Conservation (phyloP, 108 stramenopile genomes). For the Cyclostephanos tholiformis region DNA sequence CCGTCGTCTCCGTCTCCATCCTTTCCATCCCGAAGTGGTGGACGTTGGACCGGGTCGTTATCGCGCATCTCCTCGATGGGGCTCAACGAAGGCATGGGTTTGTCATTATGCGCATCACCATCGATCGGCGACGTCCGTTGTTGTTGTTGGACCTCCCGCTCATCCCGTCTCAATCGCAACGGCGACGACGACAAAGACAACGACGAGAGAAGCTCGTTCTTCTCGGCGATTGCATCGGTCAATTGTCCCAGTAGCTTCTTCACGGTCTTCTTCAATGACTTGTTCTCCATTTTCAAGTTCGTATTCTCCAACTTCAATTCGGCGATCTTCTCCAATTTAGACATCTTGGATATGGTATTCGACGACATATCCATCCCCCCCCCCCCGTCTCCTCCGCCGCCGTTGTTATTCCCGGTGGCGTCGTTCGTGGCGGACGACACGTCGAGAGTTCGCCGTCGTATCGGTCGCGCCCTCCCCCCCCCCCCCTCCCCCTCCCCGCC, state of each 20-base stretch:
- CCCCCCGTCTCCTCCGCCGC: too few species aligned
- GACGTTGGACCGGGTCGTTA: not conserved
- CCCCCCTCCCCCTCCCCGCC: too few species aligned
- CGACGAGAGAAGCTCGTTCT: conserved; percentile 3
- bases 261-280: conserved; percentile 42
- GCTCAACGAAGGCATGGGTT: not conserved
- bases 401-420: not conserved
- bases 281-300: conserved; percentile 33
- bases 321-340: conserved; percentile 40
- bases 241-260: conserved; percentile 42
- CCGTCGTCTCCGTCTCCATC: not conserved
- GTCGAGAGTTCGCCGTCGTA: not conserved
- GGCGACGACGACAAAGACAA: too few species aligned
- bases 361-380: too few species aligned
- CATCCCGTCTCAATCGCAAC: conserved; percentile 2
- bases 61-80: not conserved
- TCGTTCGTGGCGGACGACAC: not conserved
- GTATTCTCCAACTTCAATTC: conserved; percentile 38
- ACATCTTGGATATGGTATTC: conserved; percentile 27
- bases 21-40: not conserved
- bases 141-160: not conserved
- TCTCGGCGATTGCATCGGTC: conserved; percentile 16
- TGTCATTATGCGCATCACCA: not conserved
- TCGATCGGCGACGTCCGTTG: not conserved
- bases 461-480: too few species aligned